Percentiles rank a stretch among this genome's conserved stretches.
These are phyloP conservation scores for Cystobasidium ongulense DNA, from an alignment of 768 basidiomycete species.

Conservation along the genomic window DNA sequence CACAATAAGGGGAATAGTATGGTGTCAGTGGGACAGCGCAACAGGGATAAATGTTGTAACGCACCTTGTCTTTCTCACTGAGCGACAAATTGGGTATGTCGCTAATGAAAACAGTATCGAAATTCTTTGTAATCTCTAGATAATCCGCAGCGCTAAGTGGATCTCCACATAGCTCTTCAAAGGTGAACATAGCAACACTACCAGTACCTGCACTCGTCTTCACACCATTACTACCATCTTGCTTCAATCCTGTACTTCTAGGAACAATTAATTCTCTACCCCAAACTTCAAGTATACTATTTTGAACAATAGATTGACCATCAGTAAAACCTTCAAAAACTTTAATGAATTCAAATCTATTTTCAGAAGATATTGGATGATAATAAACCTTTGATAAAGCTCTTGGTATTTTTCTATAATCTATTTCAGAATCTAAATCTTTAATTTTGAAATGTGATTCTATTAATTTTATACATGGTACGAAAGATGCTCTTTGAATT, in stretches of 20 bases:
- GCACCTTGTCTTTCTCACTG: slow-evolving; percentile 73
- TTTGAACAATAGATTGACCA: slow-evolving; percentile 46
- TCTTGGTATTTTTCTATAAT: slow-evolving; percentile 88
- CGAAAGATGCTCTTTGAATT: slow-evolving; percentile 86
- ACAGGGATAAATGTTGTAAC: slow-evolving; percentile 19
- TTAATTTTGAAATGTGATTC: slow-evolving; percentile 78
- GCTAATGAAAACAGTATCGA: slow-evolving; percentile 75
- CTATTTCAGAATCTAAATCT: slow-evolving; percentile 86
- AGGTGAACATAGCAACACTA: slow-evolving; percentile 71
- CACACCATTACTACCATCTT: background rate
- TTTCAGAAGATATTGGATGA: slow-evolving; percentile 63
- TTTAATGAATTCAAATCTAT: slow-evolving; percentile 64
- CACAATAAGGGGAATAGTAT: background rate
- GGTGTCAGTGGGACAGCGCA: background rate
- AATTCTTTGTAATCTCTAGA: slow-evolving; percentile 78
- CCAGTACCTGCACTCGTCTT: slow-evolving; percentile 10
- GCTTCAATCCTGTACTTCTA: slow-evolving; percentile 58
- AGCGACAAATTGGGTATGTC: slow-evolving; percentile 84
- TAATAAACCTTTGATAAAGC: slow-evolving; percentile 92
- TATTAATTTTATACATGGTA: slow-evolving; percentile 88
- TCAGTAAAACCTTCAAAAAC: slow-evolving; percentile 68
- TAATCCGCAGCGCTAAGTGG: slow-evolving; percentile 93
- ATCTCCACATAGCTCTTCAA: slow-evolving; percentile 74
- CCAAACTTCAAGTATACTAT: slow-evolving; percentile 70
- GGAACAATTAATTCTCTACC: slow-evolving; percentile 63